These are phyloP conservation scores for Dissophora globulifera DNA, from an alignment of 192 early-diverging fungal species.

Conservation along the genomic window DNA sequence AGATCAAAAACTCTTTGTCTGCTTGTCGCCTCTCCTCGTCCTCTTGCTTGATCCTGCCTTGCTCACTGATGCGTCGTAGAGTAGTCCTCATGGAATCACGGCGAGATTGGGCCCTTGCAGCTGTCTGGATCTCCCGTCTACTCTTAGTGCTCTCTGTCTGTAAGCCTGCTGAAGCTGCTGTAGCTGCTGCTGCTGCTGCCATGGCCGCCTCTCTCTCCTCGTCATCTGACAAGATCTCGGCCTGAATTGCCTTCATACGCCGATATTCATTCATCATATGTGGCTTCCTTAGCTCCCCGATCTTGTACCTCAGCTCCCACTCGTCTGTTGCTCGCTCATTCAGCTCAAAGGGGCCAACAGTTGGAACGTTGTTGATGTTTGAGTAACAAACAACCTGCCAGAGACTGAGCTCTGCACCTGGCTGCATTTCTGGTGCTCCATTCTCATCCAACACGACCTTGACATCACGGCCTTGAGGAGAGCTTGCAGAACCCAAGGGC, in stretches of 20 bases:
- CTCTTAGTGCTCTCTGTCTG: background rate
- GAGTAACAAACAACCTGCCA: slow-evolving; percentile 54
- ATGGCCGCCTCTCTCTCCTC: slow-evolving; percentile 23
- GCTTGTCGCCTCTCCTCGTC: slow-evolving; percentile 30
- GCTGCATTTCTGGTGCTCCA: slow-evolving; percentile 45
- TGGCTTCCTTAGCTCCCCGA: slow-evolving; percentile 41
- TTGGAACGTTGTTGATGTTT: slow-evolving; percentile 17
- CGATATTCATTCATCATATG: slow-evolving; percentile 51
- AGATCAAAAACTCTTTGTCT: slow-evolving; percentile 26
- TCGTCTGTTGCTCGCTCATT: slow-evolving; percentile 25
- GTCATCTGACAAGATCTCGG: slow-evolving; percentile 38
- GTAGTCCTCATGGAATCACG: slow-evolving; percentile 32
- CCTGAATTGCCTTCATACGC: slow-evolving; percentile 46
- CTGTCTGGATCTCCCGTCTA: background rate
- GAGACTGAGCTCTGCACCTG: slow-evolving; percentile 36
- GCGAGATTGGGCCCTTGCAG: slow-evolving; percentile 1
- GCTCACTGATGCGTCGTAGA: slow-evolving; percentile 35
- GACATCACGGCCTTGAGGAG: slow-evolving; percentile 7
- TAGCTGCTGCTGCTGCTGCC: slow-evolving; percentile 7
- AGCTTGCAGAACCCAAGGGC: slow-evolving; percentile 34
- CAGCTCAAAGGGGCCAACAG: slow-evolving; percentile 43
- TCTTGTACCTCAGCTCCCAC: slow-evolving; percentile 49
- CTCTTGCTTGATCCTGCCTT: slow-evolving; percentile 29
- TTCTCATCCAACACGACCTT: slow-evolving; percentile 25
- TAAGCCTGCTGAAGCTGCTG: background rate